Evolutionary conservation across 495 filamentous ascomycete species (phyloP).

Genomic region (Acidiella bohemica): DNA sequence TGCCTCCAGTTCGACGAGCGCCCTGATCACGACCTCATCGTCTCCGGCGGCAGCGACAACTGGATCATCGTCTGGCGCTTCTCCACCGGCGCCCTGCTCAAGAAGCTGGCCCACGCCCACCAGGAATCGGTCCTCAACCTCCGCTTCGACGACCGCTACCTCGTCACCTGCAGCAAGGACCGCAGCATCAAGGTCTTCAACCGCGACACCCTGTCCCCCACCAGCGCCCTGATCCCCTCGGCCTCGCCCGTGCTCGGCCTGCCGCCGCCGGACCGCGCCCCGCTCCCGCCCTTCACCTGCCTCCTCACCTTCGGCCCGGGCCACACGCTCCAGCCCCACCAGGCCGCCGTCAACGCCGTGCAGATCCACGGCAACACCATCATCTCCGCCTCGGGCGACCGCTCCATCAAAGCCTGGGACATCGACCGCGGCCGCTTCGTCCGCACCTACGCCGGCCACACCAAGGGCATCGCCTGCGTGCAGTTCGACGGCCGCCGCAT

Average conservation of each 20-base stretch:
- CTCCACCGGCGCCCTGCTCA: conserved; percentile 69
- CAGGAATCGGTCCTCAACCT: conserved; percentile 89
- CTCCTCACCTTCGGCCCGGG: conserved; percentile 60
- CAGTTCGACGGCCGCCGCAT: conserved; percentile 96
- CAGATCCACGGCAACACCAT: conserved; percentile 77
- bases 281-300: conserved; percentile 43
- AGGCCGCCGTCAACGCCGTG: conserved; percentile 90
- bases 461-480: conserved; percentile 93
- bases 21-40: conserved; percentile 76
- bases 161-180: conserved; percentile 96
- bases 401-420: conserved; percentile 86
- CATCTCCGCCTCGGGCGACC: conserved; percentile 87
- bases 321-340: conserved; percentile 33
- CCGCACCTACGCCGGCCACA: conserved; percentile 70
- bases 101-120: conserved; percentile 62
- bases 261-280: too few species aligned
- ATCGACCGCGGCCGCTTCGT: conserved; percentile 62
- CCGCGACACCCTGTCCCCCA: conserved; percentile 49
- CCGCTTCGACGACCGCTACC: conserved; percentile 74
- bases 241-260: conserved; percentile 5
- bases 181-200: conserved; percentile 94
- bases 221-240: conserved; percentile 34
- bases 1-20: conserved; percentile 95
- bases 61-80: conserved; percentile 86
- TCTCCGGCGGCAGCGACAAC: conserved; percentile 85